Evolutionary conservation across 495 filamentous ascomycete species (phyloP).

Genomic region (Hyaloscypha hepaticicola): DNA sequence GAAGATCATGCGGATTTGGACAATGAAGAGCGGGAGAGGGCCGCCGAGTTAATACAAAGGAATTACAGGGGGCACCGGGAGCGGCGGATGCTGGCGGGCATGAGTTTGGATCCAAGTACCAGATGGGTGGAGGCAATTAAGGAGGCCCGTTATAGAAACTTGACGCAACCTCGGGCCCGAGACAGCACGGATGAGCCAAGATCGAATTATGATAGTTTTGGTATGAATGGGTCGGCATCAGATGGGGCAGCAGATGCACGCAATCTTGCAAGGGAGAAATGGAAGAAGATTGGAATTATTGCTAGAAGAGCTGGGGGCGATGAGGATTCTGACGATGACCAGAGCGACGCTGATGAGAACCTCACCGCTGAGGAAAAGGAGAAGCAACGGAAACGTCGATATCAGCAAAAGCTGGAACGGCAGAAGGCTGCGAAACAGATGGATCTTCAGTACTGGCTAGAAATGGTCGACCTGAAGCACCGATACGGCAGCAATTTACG

Average conservation of each 20-base stretch:
- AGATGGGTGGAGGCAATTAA: conserved; percentile 68
- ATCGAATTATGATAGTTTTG: background rate
- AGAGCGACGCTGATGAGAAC: conserved; percentile 37
- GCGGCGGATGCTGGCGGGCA: conserved; percentile 27
- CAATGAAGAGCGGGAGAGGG: conserved; percentile 23
- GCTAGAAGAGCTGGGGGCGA: conserved; percentile 68
- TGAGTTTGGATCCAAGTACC: conserved; percentile 62
- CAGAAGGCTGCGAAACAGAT: conserved; percentile 68
- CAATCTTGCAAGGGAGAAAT: conserved; percentile 61
- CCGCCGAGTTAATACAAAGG: conserved; percentile 30
- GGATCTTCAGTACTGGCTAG: conserved; percentile 87
- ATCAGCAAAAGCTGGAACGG: conserved; percentile 43
- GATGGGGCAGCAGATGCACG: conserved; percentile 23
- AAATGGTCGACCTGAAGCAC: conserved; percentile 91
- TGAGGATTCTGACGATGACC: conserved; percentile 44
- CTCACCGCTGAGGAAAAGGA: conserved; percentile 38
- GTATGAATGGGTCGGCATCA: background rate
- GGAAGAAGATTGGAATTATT: conserved; percentile 70
- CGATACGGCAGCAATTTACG: conserved; percentile 82
- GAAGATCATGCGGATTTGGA: conserved; percentile 12
- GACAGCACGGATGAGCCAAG: conserved; percentile 19
- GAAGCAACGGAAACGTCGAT: conserved; percentile 42
- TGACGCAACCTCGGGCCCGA: conserved; percentile 49
- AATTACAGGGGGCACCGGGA: conserved; percentile 33
- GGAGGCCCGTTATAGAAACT: conserved; percentile 60